phyloP scores from a whole-genome alignment of 192 early-diverging fungal genomes.

The Martensiomyces pterosporus region DNA sequence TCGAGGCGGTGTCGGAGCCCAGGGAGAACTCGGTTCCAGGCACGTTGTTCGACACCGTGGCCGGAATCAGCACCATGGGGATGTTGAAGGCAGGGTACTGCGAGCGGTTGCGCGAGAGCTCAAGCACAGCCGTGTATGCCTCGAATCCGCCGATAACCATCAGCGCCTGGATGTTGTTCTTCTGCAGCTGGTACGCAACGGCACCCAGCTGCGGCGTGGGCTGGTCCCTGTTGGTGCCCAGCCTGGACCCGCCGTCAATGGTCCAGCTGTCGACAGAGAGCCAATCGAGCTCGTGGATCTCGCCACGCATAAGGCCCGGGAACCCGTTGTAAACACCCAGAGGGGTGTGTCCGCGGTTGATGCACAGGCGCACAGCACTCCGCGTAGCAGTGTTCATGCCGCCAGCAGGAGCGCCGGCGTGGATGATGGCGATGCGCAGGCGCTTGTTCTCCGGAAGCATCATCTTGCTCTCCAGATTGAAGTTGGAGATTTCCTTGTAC shows the following conservation, averaged over 20 bases:
- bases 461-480: conserved; percentile 37
- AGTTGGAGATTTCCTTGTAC: conserved; percentile 59
- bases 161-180: conserved; percentile 84
- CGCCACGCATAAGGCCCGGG: conserved; percentile 78
- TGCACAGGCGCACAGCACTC: conserved; percentile 73
- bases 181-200: conserved; percentile 88
- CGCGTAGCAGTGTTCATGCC: conserved; percentile 98
- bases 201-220: conserved; percentile 80
- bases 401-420: conserved; percentile 93
- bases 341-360: conserved; percentile 83
- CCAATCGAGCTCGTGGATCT: conserved; percentile 76
- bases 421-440: conserved; percentile 86
- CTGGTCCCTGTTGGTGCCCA: conserved; percentile 93
- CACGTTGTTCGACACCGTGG: conserved; percentile 97
- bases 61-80: conserved; percentile 88
- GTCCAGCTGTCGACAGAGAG: conserved; percentile 88
- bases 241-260: conserved; percentile 82
- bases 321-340: conserved; percentile 93
- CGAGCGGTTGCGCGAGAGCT: conserved; percentile 63
- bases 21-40: conserved; percentile 94
- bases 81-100: conserved; percentile 92
- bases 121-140: conserved; percentile 75
- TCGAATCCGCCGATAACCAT: conserved; percentile 97
- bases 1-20: conserved; percentile 92
- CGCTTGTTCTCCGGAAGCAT: conserved; percentile 45